These are phyloP conservation scores for Pseudoneurospora amorphoporcata DNA, from an alignment of 495 filamentous ascomycete species.

Conservation along the genomic window DNA sequence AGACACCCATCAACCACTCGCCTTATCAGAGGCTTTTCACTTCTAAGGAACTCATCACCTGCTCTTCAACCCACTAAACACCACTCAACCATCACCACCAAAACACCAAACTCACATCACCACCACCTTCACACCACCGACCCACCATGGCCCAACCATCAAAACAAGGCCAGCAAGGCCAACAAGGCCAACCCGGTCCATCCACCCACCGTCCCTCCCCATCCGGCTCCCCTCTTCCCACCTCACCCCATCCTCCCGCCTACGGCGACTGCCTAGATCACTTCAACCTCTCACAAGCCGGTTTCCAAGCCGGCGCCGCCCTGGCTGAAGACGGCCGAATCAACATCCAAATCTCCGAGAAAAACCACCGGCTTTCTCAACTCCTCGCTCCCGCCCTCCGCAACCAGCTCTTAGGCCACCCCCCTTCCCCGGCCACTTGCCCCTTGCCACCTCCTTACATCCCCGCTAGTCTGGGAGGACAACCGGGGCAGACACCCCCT, in stretches of 20 bases:
- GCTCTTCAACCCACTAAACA: neutral
- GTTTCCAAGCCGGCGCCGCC: conserved; percentile 37
- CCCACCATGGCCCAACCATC: neutral
- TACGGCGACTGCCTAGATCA: conserved; percentile 36
- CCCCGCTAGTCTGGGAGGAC: conserved; percentile 49
- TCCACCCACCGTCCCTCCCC: neutral
- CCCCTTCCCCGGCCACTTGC: conserved; percentile 17
- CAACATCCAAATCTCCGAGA: conserved; percentile 64
- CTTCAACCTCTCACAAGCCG: conserved; percentile 37
- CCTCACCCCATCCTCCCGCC: conserved; percentile 23
- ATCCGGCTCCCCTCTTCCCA: neutral
- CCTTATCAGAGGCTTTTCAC: neutral
- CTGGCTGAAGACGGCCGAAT: conserved; percentile 56
- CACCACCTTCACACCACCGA: neutral
- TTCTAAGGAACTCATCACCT: neutral
- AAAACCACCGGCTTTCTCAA: conserved; percentile 49
- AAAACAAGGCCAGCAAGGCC: conserved; percentile 2
- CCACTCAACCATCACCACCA: neutral
- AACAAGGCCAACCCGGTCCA: conserved; percentile 5
- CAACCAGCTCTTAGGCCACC: conserved; percentile 42
- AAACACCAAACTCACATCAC: neutral
- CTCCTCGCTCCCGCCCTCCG: conserved; percentile 56
- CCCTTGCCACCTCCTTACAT: conserved; percentile 49
- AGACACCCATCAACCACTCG: neutral
- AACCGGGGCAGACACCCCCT: conserved; percentile 47